Evolutionary conservation across 176 grass and related monocot species (phyloP).

Genomic region (Oryza coarctata): DNA sequence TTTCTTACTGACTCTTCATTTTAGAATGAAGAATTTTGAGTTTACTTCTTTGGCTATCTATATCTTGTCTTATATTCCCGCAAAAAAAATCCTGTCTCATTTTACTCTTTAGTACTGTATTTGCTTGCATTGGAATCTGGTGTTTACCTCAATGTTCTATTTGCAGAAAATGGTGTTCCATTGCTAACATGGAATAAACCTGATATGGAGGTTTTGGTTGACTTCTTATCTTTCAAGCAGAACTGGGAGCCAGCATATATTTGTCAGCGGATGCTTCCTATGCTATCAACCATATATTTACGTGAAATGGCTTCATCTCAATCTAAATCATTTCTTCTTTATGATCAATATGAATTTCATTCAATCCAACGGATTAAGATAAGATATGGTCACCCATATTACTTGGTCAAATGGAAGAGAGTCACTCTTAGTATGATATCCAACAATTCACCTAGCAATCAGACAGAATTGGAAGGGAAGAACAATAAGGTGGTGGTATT

Average conservation of each 20-base stretch:
- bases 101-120: constrained; percentile 8
- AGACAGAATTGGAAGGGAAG: constrained; percentile 25
- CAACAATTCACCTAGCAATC: constrained; percentile 17
- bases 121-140: background rate
- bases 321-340: constrained; percentile 48
- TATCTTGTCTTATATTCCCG: too few relatives aligned
- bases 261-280: constrained; percentile 76
- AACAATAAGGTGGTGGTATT: constrained; percentile 1
- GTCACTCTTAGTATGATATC: constrained; percentile 24
- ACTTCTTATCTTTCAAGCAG: constrained; percentile 71
- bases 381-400: constrained; percentile 65
- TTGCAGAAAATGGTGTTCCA: constrained; percentile 56
- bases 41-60: background rate
- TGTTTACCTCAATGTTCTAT: constrained; percentile 5
- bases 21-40: background rate
- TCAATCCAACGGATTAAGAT: constrained; percentile 80
- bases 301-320: constrained; percentile 52
- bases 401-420: constrained; percentile 83
- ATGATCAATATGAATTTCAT: constrained; percentile 77
- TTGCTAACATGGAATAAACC: constrained; percentile 69
- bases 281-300: constrained; percentile 84
- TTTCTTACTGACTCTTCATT: background rate
- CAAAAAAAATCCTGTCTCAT: background rate
- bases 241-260: constrained; percentile 87
- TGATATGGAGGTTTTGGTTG: constrained; percentile 71